Conservation (phyloP, 2,329 filamentous ascomycete genomes). For the Diplodia mutila region DNA sequence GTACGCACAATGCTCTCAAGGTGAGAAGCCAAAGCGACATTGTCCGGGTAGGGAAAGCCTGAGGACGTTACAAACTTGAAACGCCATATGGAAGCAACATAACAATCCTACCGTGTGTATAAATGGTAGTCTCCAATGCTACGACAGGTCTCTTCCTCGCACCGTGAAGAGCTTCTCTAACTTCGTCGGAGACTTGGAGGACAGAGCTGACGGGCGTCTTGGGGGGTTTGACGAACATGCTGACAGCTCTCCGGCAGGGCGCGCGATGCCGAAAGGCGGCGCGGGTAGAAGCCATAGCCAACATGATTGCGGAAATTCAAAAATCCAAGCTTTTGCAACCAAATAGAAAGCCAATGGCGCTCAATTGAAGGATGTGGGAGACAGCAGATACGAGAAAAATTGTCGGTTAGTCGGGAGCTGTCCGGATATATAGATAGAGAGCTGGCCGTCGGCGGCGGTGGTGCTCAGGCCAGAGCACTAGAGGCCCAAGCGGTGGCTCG, state of each 20-base stretch:
- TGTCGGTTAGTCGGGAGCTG: background rate
- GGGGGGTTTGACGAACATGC: conserved; percentile 24
- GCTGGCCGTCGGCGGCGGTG: background rate
- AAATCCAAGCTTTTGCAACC: background rate
- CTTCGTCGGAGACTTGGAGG: conserved; percentile 78
- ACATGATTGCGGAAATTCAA: background rate
- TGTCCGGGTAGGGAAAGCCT: conserved; percentile 74
- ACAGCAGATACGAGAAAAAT: background rate
- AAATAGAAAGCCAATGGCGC: background rate
- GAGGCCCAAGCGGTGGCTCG: background rate
- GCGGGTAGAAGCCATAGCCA: conserved; percentile 24
- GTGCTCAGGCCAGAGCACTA: background rate
- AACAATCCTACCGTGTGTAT: conserved; percentile 74
- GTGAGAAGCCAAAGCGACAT: conserved; percentile 73
- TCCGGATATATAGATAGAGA: background rate
- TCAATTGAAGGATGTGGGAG: background rate
- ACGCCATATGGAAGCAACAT: background rate
- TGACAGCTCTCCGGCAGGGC: conserved; percentile 13
- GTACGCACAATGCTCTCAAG: conserved; percentile 80
- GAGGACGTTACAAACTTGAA: background rate
- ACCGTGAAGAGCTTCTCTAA: conserved; percentile 73
- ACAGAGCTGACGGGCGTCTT: conserved; percentile 51
- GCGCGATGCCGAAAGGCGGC: background rate
- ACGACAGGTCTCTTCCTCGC: conserved; percentile 73
- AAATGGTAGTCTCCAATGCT: conserved; percentile 93